These are phyloP conservation scores for Xylaria sp. DNA, from an alignment of 2,329 filamentous ascomycete genomes.

Conservation along the genomic window DNA sequence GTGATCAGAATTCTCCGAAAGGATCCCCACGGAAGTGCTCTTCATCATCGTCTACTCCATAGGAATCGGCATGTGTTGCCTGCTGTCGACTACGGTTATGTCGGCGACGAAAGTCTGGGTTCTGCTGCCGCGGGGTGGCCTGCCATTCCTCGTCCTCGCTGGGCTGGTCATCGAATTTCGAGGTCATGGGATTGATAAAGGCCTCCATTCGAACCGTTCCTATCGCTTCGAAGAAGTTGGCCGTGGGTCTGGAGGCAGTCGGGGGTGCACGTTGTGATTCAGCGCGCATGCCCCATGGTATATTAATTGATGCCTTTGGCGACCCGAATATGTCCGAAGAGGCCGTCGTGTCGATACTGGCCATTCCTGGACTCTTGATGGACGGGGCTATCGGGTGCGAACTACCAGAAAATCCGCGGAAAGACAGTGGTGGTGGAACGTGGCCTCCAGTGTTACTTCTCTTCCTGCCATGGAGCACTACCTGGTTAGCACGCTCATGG, in stretches of 20 bases:
- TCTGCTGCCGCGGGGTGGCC: conserved; percentile 45
- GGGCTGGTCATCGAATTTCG: conserved; percentile 42
- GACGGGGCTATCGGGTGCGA: conserved; percentile 41
- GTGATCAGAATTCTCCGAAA: conserved; percentile 54
- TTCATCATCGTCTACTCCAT: conserved; percentile 46
- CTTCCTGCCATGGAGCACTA: conserved; percentile 66
- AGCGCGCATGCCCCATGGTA: conserved; percentile 42
- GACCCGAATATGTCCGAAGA: conserved; percentile 56
- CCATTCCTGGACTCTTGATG: conserved; percentile 53
- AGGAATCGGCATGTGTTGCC: conserved; percentile 41
- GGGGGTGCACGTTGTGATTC: conserved; percentile 51
- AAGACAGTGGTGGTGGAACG: conserved; percentile 62
- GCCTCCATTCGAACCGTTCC: conserved; percentile 96
- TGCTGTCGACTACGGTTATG: conserved; percentile 49
- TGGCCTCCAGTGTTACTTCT: conserved; percentile 83
- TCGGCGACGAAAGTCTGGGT: conserved; percentile 50
- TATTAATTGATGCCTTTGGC: conserved; percentile 44
- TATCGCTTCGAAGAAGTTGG: conserved; percentile 77
- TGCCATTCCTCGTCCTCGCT: conserved; percentile 48
- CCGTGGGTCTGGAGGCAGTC: conserved; percentile 44
- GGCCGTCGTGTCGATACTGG: conserved; percentile 52
- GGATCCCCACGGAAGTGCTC: conserved; percentile 57
- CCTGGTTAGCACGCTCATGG: conserved; percentile 41
- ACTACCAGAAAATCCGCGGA: conserved; percentile 70
- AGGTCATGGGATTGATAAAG: conserved; percentile 67